These are phyloP conservation scores for Rhododendron simsii DNA, from an alignment of 148 eudicot genomes.

Conservation along the genomic window DNA sequence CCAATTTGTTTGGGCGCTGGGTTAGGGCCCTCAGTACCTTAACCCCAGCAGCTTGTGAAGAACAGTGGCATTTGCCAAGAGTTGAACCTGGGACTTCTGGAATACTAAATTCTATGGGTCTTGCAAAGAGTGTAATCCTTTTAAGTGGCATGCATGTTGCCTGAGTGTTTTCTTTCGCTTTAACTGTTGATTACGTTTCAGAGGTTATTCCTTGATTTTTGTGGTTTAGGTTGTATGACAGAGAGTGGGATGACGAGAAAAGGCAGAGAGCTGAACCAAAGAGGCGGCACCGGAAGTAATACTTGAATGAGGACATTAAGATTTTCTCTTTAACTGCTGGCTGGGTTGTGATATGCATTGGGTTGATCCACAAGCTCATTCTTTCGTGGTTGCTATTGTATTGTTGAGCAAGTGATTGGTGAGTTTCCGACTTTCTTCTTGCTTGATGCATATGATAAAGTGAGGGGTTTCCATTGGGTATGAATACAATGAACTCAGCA, in stretches of 20 bases:
- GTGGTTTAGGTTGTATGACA: constrained; percentile 61
- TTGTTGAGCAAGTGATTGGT: not conserved
- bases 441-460: not conserved
- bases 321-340: not conserved
- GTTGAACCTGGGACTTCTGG: not conserved
- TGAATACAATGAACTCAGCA: not conserved
- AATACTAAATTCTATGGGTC: not conserved
- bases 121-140: not conserved
- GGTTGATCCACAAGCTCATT: not conserved
- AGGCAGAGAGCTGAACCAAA: constrained; percentile 90
- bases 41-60: not conserved
- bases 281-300: constrained; percentile 81
- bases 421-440: not conserved
- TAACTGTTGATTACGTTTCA: not conserved
- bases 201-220: constrained; percentile 44
- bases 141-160: not conserved
- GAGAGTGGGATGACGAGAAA: constrained; percentile 99
- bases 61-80: not conserved
- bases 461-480: not conserved
- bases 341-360: not conserved
- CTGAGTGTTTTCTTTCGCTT: not conserved
- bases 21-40: too few species aligned
- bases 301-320: not conserved
- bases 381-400: not conserved
- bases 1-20: too few species aligned